A percentile compares a stretch with the other conserved stretches of the same genome.
phyloP scores from a whole-genome alignment of 192 early-diverging fungal genomes.

The Backusella liffmaniae region DNA sequence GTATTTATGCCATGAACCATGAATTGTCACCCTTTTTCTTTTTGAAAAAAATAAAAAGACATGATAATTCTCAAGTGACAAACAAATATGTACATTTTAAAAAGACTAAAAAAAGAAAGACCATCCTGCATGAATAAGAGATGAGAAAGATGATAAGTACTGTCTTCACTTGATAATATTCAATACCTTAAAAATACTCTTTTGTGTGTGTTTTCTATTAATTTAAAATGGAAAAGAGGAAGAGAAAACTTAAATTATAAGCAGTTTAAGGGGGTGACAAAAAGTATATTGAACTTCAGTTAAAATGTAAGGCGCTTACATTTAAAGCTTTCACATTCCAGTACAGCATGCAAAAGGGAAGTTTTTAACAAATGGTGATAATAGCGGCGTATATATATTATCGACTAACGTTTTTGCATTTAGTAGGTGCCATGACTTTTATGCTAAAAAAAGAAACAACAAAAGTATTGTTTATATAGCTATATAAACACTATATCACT shows the following conservation, averaged over 20 bases:
- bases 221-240: background rate
- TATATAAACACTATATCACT: background rate
- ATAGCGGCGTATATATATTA: background rate
- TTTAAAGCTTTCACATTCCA: background rate
- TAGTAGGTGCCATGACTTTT: background rate
- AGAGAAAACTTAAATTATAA: background rate
- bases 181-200: background rate
- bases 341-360: background rate
- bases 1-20: background rate
- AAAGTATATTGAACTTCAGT: too few relatives aligned
- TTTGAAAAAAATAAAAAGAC: background rate
- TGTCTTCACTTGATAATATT: background rate
- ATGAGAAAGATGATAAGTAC: background rate
- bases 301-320: background rate
- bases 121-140: background rate
- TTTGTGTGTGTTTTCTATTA: background rate
- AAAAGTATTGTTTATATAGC: background rate
- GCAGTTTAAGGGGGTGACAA: background rate
- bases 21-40: background rate
- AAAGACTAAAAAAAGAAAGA: background rate
- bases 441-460: background rate
- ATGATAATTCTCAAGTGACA: background rate
- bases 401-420: background rate
- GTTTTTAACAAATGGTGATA: background rate
- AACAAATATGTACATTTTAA: conserved; percentile 1